Evolutionary conservation across 176 grass and related monocot genomes (phyloP).

Genomic region (Thinopyrum elongatum): DNA sequence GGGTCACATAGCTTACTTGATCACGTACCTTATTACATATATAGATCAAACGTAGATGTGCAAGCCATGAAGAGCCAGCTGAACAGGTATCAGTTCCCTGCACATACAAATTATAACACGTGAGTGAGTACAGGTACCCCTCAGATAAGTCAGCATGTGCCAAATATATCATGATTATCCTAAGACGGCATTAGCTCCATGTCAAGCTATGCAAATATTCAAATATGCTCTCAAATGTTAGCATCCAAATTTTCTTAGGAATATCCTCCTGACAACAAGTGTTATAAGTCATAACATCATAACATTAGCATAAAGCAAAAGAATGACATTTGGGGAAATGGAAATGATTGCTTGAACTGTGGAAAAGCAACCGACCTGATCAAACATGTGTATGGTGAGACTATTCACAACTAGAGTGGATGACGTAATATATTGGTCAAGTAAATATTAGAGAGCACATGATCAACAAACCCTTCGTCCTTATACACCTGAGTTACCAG

Average conservation of each 20-base stretch:
- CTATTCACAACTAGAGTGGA: background rate
- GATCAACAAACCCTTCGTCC: background rate
- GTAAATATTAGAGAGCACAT: conserved; percentile 11
- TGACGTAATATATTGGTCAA: background rate
- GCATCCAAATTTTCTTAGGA: background rate
- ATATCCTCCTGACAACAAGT: background rate
- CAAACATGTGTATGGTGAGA: background rate
- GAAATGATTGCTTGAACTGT: background rate
- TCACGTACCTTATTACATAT: conserved; percentile 8
- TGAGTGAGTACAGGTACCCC: background rate
- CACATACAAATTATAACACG: background rate
- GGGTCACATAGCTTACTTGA: background rate
- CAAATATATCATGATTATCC: background rate
- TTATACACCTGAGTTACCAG: background rate
- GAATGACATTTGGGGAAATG: background rate
- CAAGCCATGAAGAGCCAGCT: background rate
- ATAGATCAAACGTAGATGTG: background rate
- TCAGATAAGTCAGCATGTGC: background rate
- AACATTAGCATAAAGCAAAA: background rate
- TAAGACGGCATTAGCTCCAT: background rate
- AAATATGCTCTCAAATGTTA: conserved; percentile 15
- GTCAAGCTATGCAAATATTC: background rate
- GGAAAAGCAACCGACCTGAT: background rate
- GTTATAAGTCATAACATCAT: background rate
- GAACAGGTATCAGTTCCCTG: background rate